phyloP scores from a whole-genome alignment of 1,284 basidiomycete genomes.

The Fomitopsis pinicola region DNA sequence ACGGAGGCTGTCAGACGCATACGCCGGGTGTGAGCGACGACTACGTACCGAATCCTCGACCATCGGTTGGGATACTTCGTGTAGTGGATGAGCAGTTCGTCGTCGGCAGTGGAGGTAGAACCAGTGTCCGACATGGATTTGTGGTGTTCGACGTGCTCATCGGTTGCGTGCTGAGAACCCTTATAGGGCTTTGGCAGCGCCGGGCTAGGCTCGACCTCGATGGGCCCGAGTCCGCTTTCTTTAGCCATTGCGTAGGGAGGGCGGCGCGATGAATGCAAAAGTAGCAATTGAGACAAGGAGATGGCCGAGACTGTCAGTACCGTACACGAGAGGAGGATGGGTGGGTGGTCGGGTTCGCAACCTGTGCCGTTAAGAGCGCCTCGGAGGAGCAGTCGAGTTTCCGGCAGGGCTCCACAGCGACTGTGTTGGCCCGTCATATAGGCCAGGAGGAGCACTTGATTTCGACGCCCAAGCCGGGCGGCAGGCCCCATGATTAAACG shows the following conservation, averaged over 20 bases:
- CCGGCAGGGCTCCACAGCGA: not conserved
- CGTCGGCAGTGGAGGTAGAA: constrained; percentile 1
- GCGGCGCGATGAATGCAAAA: not conserved
- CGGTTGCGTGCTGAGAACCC: constrained; percentile 7
- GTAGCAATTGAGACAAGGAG: not conserved
- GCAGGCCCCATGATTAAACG: constrained; percentile 1
- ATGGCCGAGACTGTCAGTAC: not conserved
- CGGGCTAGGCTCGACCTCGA: not conserved
- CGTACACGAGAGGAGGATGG: not conserved
- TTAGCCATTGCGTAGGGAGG: not conserved
- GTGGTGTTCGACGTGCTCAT: constrained; percentile 15
- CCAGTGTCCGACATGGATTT: constrained; percentile 3
- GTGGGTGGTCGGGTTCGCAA: not conserved
- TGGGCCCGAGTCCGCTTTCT: not conserved
- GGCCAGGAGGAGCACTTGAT: not conserved
- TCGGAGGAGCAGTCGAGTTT: not conserved
- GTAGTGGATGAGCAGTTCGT: constrained; percentile 19
- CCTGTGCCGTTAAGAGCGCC: not conserved
- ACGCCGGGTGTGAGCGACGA: not conserved
- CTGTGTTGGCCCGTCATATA: not conserved
- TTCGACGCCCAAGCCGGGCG: not conserved
- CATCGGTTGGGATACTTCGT: constrained; percentile 47
- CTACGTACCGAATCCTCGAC: constrained; percentile 49
- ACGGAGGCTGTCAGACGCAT: not conserved
- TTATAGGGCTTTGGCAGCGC: not conserved